Conservation (phyloP, 805 yeast genomes). For the Dipodascus geniculatus region DNA sequence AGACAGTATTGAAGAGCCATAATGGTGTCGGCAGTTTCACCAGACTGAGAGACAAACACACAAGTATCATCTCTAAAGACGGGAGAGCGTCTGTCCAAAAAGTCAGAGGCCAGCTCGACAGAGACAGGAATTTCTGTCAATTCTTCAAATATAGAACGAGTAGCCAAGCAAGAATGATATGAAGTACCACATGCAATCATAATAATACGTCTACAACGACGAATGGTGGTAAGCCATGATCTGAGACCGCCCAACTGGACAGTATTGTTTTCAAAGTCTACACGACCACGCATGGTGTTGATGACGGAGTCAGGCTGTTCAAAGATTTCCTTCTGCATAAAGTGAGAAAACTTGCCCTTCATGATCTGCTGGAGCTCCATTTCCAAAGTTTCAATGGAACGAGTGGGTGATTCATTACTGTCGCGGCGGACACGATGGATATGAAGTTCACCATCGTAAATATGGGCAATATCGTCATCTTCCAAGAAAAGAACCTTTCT, state of each 20-base stretch:
- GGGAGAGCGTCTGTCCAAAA: constrained; percentile 90
- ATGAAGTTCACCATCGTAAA: constrained; percentile 95
- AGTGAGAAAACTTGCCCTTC: constrained; percentile 94
- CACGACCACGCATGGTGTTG: constrained; percentile 98
- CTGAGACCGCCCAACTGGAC: constrained; percentile 86
- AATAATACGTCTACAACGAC: constrained; percentile 88
- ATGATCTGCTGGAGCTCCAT: constrained; percentile 94
- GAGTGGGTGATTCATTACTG: constrained; percentile 70
- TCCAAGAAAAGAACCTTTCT: constrained; percentile 92
- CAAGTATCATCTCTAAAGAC: constrained; percentile 97
- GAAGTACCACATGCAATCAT: constrained; percentile 99
- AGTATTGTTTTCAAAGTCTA: constrained; percentile 70
- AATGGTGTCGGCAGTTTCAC: constrained; percentile 97
- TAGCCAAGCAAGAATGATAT: constrained; percentile 95
- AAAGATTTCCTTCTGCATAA: constrained; percentile 97
- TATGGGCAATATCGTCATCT: constrained; percentile 98
- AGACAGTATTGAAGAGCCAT: constrained; percentile 89
- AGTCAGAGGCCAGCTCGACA: constrained; percentile 89
- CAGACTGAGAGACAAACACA: constrained; percentile 95
- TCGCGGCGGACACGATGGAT: constrained; percentile 91
- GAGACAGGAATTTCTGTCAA: constrained; percentile 88
- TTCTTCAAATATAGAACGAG: constrained; percentile 93
- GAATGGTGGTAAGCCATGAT: constrained; percentile 71
- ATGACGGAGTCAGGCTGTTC: constrained; percentile 98
- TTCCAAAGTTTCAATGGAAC: constrained; percentile 94